Evolutionary conservation across 768 basidiomycete species (phyloP).

Genomic region (Rossbeevera mucosa): DNA sequence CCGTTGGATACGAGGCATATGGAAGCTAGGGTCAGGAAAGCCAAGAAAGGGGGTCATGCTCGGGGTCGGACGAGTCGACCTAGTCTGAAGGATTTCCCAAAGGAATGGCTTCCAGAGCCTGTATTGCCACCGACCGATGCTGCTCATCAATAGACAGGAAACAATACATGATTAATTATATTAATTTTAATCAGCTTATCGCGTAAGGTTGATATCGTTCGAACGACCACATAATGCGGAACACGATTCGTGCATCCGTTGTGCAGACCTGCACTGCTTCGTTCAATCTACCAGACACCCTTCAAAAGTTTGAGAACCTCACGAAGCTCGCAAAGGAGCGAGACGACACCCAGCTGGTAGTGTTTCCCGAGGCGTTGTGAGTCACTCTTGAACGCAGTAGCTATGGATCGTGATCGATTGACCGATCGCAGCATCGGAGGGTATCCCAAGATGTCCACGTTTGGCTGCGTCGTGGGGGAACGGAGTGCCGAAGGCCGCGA

Average conservation of each 20-base stretch:
- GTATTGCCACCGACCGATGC: constrained; percentile 4
- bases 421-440: constrained; percentile 44
- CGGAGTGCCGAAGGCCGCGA: constrained; percentile 49
- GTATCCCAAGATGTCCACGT: constrained; percentile 54
- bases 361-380: constrained; percentile 59
- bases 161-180: constrained; percentile 1
- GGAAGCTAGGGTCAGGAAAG: constrained; percentile 64
- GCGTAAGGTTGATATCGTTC: not conserved
- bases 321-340: constrained; percentile 43
- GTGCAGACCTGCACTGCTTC: constrained; percentile 48
- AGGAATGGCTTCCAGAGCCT: constrained; percentile 68
- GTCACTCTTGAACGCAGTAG: constrained; percentile 10
- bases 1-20: constrained; percentile 84
- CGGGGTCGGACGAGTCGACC: constrained; percentile 54
- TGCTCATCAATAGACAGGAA: constrained; percentile 8
- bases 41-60: constrained; percentile 67
- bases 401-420: not conserved
- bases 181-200: constrained; percentile 1
- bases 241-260: constrained; percentile 45
- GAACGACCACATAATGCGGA: constrained; percentile 17
- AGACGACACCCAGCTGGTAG: constrained; percentile 44
- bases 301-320: constrained; percentile 46
- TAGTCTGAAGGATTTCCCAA: constrained; percentile 75
- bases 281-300: constrained; percentile 42
- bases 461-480: constrained; percentile 42